phyloP scores from a whole-genome alignment of 139 green algal genomes.

The Yamagishiella unicocca region DNA sequence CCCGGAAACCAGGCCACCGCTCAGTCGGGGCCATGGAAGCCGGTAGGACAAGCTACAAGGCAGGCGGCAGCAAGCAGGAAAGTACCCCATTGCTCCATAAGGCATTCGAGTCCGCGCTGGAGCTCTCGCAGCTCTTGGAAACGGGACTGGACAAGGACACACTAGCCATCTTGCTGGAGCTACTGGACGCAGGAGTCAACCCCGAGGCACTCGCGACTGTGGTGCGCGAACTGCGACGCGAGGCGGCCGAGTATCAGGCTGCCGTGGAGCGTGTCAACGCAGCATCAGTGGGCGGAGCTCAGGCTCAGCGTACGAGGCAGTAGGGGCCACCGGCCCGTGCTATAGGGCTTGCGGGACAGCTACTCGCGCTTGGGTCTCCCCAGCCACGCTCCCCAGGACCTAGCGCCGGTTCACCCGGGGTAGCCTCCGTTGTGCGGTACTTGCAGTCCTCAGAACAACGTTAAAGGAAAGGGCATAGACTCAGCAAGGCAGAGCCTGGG shows the following conservation, averaged over 20 bases:
- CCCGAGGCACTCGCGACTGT: conserved; percentile 85
- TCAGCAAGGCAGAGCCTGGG: too few relatives aligned
- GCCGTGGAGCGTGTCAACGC: conserved; percentile 32
- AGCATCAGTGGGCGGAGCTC: not conserved
- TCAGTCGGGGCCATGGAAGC: conserved; percentile 20
- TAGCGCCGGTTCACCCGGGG: too few relatives aligned
- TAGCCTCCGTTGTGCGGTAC: too few relatives aligned
- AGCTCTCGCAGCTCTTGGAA: conserved; percentile 74
- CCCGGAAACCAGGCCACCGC: not conserved
- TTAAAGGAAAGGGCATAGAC: too few relatives aligned
- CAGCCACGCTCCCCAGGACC: too few relatives aligned
- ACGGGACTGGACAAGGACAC: conserved; percentile 81
- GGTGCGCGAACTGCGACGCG: conserved; percentile 74
- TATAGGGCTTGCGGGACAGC: too few relatives aligned
- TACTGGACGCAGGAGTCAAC: conserved; percentile 85
- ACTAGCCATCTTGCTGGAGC: conserved; percentile 77
- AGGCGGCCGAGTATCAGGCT: conserved; percentile 64
- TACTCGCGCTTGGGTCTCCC: too few relatives aligned
- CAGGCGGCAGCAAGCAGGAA: conserved; percentile 17
- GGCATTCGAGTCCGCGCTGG: conserved; percentile 60
- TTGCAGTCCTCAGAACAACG: too few relatives aligned
- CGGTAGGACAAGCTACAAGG: conserved; percentile 6
- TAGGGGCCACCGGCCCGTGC: too few relatives aligned
- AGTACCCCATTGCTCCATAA: not conserved
- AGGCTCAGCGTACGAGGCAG: not conserved